These are phyloP conservation scores for Russula brevipes DNA, from an alignment of 768 basidiomycete species.

Conservation along the genomic window DNA sequence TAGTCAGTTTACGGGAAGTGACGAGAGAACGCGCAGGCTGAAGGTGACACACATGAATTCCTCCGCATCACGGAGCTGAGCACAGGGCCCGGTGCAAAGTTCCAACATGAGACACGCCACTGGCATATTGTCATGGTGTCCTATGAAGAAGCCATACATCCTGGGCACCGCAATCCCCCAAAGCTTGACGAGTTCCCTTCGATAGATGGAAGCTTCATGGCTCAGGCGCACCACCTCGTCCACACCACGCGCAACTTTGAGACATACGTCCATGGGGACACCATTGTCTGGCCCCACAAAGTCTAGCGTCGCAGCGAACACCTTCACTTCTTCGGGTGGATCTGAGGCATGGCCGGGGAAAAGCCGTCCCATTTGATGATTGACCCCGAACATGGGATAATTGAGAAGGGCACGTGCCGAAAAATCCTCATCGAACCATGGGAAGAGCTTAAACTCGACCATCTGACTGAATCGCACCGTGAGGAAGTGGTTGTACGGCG, in stretches of 20 bases:
- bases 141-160: constrained; percentile 19
- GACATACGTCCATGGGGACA: constrained; percentile 11
- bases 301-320: constrained; percentile 18
- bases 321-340: neutral
- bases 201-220: constrained; percentile 20
- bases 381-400: constrained; percentile 8
- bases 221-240: constrained; percentile 19
- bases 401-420: constrained; percentile 12
- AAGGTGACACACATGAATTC: constrained; percentile 10
- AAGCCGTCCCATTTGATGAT: neutral
- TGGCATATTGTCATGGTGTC: constrained; percentile 1
- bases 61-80: neutral
- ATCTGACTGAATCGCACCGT: constrained; percentile 7
- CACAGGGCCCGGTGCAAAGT: constrained; percentile 4
- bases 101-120: constrained; percentile 19
- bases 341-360: constrained; percentile 1
- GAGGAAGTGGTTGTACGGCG: neutral
- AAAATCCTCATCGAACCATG: constrained; percentile 13
- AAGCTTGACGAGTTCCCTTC: constrained; percentile 9
- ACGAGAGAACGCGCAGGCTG: neutral
- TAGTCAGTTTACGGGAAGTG: neutral
- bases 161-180: constrained; percentile 18
- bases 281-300: constrained; percentile 1
- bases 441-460: constrained; percentile 13
- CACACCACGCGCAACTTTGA: constrained; percentile 16